Evolutionary conservation across 441 rosid genomes (phyloP).

Genomic region (Dalechampia spathulata): DNA sequence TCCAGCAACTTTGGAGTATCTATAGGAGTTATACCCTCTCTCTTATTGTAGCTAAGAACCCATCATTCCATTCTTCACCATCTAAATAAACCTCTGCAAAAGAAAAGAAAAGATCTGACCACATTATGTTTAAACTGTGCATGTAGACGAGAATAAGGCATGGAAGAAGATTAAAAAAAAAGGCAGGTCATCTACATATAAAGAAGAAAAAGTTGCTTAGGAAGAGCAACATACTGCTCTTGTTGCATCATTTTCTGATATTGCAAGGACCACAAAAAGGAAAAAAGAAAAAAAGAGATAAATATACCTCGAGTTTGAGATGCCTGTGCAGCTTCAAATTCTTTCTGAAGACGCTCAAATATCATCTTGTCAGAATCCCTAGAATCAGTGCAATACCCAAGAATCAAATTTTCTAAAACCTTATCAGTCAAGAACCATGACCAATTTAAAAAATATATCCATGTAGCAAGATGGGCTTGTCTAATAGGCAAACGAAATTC

Average conservation of each 20-base stretch:
- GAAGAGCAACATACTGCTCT: not conserved
- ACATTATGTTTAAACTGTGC: not conserved
- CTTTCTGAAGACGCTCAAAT: conserved; percentile 78
- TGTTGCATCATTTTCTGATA: not conserved
- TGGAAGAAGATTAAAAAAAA: not conserved
- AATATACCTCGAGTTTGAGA: conserved; percentile 70
- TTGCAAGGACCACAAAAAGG: not conserved
- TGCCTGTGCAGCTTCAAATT: conserved; percentile 81
- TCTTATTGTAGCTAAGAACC: conserved; percentile 84
- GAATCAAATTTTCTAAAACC: too few relatives aligned
- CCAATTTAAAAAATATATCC: not conserved
- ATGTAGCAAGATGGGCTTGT: not conserved
- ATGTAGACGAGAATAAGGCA: not conserved
- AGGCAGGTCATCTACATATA: not conserved
- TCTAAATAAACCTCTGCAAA: conserved; percentile 60
- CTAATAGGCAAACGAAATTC: not conserved
- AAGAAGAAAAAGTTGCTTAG: not conserved
- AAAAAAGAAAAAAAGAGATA: not conserved
- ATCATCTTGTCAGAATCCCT: conserved; percentile 93
- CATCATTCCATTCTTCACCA: conserved; percentile 95
- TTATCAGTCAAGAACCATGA: not conserved
- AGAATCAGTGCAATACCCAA: conserved; percentile 15
- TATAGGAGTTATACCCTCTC: conserved; percentile 58
- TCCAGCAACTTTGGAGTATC: conserved; percentile 9
- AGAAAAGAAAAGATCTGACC: conserved; percentile 4